phyloP scores from a whole-genome alignment of 768 basidiomycete genomes.

The Tricholoma furcatifolium region DNA sequence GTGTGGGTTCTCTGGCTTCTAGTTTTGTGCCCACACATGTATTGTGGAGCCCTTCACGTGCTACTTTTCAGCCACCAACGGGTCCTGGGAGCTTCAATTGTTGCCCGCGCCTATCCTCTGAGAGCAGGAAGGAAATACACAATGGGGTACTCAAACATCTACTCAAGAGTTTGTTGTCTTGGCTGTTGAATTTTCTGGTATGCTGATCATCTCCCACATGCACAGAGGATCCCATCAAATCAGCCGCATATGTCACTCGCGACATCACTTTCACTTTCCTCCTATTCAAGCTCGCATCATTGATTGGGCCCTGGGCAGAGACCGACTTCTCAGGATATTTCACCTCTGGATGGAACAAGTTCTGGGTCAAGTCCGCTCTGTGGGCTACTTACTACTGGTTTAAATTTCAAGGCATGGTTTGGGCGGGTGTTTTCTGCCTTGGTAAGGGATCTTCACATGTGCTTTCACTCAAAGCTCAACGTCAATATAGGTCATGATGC shows the following conservation, averaged over 20 bases:
- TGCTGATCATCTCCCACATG: neutral
- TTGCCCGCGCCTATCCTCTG: too few relatives aligned
- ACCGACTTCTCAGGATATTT: conserved; percentile 39
- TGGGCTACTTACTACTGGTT: conserved; percentile 52
- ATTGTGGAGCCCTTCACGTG: too few relatives aligned
- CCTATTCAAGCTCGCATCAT: conserved; percentile 43
- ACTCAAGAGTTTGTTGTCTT: conserved; percentile 31
- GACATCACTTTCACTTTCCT: conserved; percentile 41
- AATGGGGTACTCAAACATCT: conserved; percentile 55
- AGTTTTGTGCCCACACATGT: too few relatives aligned
- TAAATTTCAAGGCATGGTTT: conserved; percentile 51
- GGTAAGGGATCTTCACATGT: conserved; percentile 27
- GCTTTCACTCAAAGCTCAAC: neutral
- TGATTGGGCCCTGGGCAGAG: conserved; percentile 39
- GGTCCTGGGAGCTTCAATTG: too few relatives aligned
- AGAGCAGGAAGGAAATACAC: conserved; percentile 54
- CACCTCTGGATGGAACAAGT: conserved; percentile 27
- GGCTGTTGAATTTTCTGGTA: neutral
- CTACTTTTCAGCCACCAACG: too few relatives aligned
- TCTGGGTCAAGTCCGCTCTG: conserved; percentile 29
- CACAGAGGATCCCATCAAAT: conserved; percentile 36
- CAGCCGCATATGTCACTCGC: conserved; percentile 42
- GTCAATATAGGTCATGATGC: conserved; percentile 40
- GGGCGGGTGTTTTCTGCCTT: conserved; percentile 52
- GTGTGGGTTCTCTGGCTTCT: too few relatives aligned